Base-by-base conservation (phyloP, 73 alveolate genomes). In the Symbiodinium natans region DNA sequence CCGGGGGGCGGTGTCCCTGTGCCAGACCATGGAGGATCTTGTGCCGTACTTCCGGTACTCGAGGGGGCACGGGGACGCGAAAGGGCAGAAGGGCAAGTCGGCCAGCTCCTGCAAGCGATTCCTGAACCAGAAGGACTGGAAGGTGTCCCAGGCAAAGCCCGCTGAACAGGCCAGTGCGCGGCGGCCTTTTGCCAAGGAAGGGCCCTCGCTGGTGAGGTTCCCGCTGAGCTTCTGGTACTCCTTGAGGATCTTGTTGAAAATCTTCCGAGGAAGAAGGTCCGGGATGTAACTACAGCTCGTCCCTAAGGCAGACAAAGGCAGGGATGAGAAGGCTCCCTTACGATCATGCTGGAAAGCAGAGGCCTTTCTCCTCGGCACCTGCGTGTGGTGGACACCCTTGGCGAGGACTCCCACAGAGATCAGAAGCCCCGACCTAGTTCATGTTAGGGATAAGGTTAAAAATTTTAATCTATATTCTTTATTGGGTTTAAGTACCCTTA, bases 1-100 rank as follows among this genome's bases (percentile, higher is more conserved):
- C n/a, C n/a, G n/a, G n/a, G n/a, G 52, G 29, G 71, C 52, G 42
- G 77, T 34, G 41, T 68, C 97, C 56, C 11, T 36, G 41, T 87
- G 97, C 97, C 97, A 90, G 19, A 90, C 89, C 97, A 90, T 90
- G 17, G 54, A 39, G 88, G 82, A 68, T 25, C 77, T 52, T 41
- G 2, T 33, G 23, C 56, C 25, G 17, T 90, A 90, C 56, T 90
- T 89, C 11, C 97, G 87, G 8, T 68, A 68, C 80, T 90, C 97
- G 82, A 90, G 15, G 34, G 89, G 54, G 31, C 34, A 36, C 0
- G n/a, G 34, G 68, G 74, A 25, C 29, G 39, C 74, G 17, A 48
- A 43, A 7, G 94, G 94, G 17, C 13, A 41, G 38, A 56, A 36
- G 33, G 94, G 94, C 40, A 87, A 43, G 29, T 43, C 48, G 29